Conservation (phyloP, 305 asterid genomes). For the Fraxinus sp. region DNA sequence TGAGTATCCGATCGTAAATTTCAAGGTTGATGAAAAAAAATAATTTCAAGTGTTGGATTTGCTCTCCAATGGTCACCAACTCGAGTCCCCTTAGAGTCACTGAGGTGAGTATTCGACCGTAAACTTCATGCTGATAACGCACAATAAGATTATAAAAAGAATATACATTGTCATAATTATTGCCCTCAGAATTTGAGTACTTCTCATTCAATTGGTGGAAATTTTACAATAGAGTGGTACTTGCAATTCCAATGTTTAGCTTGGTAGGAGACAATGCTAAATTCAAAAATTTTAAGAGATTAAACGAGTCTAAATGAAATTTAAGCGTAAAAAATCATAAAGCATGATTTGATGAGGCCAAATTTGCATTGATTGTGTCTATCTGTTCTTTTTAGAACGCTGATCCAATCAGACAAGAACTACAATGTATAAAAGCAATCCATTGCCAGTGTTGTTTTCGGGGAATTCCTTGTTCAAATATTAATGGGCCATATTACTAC, state of each 20-base stretch:
- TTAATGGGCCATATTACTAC: background rate
- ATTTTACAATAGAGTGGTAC: background rate
- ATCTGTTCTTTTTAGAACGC: background rate
- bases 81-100: no score
- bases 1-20: no score
- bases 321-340: background rate
- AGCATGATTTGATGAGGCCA: background rate
- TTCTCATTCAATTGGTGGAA: background rate
- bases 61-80: no score
- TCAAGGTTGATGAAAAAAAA: no score
- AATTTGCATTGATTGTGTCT: background rate
- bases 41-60: no score
- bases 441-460: background rate
- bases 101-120: no score
- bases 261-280: background rate
- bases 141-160: no score
- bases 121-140: no score
- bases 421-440: background rate
- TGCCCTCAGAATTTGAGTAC: background rate
- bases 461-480: background rate
- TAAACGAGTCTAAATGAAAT: background rate
- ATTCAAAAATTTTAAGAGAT: background rate
- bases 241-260: no score
- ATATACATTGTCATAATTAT: background rate
- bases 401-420: background rate